Conservation (phyloP, 805 yeast species). For the Wickerhamiella australiensis region DNA sequence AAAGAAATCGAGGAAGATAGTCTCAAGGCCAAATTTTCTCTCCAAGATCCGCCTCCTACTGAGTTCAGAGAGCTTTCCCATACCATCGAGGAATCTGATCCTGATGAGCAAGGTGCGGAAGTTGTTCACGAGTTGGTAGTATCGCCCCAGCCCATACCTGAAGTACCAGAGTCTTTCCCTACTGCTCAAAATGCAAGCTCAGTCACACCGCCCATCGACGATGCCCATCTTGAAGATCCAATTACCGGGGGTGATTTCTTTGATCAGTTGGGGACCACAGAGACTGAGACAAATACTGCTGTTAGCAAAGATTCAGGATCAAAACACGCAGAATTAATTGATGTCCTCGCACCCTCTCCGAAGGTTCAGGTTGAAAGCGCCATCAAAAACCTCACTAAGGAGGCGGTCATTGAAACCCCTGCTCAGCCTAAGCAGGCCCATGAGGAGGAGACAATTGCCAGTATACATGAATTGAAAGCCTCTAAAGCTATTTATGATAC, state of each 20-base stretch:
- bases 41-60: background rate
- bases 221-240: background rate
- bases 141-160: background rate
- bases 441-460: background rate
- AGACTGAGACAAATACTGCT: too few relatives aligned
- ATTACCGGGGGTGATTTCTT: background rate
- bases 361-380: background rate
- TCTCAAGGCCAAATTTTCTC: background rate
- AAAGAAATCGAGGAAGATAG: constrained; percentile 5
- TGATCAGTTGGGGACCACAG: background rate
- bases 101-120: constrained; percentile 1
- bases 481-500: background rate
- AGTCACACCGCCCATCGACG: background rate
- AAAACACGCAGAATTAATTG: background rate
- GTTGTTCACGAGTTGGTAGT: background rate
- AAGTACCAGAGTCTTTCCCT: background rate
- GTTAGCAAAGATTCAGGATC: background rate
- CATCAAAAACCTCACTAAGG: background rate
- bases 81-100: background rate
- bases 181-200: background rate
- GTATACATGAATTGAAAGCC: background rate
- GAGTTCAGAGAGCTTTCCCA: background rate
- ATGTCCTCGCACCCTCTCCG: background rate
- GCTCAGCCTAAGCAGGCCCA: background rate
- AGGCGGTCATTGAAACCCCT: background rate